Conservation (phyloP, 345 rosid genomes). For the Erodium maritimum region DNA sequence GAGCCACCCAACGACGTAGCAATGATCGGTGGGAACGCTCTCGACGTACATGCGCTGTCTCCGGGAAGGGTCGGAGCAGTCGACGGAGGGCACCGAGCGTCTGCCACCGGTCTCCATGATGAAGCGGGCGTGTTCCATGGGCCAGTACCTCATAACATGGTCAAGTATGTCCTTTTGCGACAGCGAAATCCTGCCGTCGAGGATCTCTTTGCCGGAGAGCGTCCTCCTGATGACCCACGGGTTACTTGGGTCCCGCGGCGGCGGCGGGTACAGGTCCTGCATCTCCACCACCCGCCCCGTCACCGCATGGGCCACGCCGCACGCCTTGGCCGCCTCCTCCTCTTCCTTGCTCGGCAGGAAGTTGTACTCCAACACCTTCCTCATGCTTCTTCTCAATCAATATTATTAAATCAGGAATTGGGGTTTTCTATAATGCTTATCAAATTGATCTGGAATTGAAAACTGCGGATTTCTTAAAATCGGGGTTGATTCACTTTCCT, state of each 20-base stretch:
- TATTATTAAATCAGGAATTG: no score
- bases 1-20: slow-evolving; percentile 11
- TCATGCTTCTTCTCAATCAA: slow-evolving; percentile 9
- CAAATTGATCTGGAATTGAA: no score
- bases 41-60: slow-evolving; percentile 17
- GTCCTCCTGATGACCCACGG: slow-evolving; percentile 25
- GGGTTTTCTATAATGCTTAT: no score
- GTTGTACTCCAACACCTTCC: slow-evolving; percentile 18
- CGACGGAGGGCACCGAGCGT: slow-evolving; percentile 13
- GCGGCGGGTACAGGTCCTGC: background rate
- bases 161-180: slow-evolving; percentile 15
- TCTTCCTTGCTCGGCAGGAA: slow-evolving; percentile 23
- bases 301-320: slow-evolving; percentile 4
- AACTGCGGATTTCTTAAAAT: no score
- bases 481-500: no score
- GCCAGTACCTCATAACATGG: slow-evolving; percentile 23
- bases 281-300: slow-evolving; percentile 19
- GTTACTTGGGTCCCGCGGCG: slow-evolving; percentile 5
- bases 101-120: slow-evolving; percentile 11
- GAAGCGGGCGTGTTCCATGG: slow-evolving; percentile 12
- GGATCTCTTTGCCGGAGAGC: slow-evolving; percentile 11
- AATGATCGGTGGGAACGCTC: slow-evolving; percentile 11
- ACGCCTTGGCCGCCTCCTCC: slow-evolving; percentile 17
- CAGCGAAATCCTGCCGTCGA: slow-evolving; percentile 14
- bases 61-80: slow-evolving; percentile 23